phyloP scores from a whole-genome alignment of 495 filamentous ascomycete genomes.

The Penicillium samsonianum region DNA sequence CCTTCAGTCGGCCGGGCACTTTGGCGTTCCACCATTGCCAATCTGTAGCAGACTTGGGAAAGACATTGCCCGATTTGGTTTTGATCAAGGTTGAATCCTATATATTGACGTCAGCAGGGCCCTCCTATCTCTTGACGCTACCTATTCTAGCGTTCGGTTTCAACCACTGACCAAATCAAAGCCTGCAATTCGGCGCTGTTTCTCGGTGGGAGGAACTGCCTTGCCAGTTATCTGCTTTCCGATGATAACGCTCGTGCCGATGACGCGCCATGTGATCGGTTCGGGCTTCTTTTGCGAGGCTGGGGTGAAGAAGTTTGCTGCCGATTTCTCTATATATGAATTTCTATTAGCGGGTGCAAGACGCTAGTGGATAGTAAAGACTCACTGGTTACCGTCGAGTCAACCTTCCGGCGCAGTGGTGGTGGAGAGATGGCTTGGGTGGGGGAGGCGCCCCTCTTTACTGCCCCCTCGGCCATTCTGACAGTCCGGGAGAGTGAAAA shows the following conservation, averaged over 20 bases:
- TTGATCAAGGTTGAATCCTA: conserved; percentile 87
- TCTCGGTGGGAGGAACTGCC: conserved; percentile 15
- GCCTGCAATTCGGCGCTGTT: conserved; percentile 69
- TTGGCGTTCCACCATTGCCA: conserved; percentile 93
- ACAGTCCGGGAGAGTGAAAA: conserved; percentile 17
- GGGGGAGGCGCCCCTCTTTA: conserved; percentile 41
- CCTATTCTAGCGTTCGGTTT: background rate
- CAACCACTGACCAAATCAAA: conserved; percentile 78
- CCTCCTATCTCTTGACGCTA: background rate
- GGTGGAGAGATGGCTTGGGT: conserved; percentile 47
- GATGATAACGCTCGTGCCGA: conserved; percentile 72
- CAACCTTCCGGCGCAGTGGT: conserved; percentile 57
- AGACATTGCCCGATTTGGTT: conserved; percentile 77
- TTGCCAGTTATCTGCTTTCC: conserved; percentile 62
- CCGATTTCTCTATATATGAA: conserved; percentile 55
- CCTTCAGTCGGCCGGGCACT: conserved; percentile 64
- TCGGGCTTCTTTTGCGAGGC: conserved; percentile 82
- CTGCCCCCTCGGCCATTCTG: conserved; percentile 39
- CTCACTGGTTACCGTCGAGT: conserved; percentile 75
- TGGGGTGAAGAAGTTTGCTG: conserved; percentile 88
- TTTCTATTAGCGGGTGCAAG: background rate
- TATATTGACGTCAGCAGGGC: conserved; percentile 3
- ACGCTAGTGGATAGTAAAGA: background rate
- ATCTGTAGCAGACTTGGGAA: conserved; percentile 67
- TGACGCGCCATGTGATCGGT: conserved; percentile 68